Percentiles rank a stretch among this genome's conserved stretches.
Evolutionary conservation across 768 basidiomycete genomes (phyloP).

Genomic region (Dendrothele bispora): DNA sequence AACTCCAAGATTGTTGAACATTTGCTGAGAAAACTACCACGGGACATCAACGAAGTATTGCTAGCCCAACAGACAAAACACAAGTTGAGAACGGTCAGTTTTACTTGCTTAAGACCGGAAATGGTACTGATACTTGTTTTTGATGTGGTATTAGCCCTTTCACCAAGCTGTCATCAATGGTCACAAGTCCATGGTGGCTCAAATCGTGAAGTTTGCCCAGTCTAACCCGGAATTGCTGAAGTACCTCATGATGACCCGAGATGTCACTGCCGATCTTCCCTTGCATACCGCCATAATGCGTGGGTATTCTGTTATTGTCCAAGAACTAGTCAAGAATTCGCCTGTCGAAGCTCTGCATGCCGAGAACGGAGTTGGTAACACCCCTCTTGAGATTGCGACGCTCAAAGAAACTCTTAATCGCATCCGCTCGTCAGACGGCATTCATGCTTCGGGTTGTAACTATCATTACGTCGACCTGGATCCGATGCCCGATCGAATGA

Average conservation of each 20-base stretch:
- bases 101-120: background rate
- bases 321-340: constrained; percentile 35
- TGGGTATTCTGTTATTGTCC: constrained; percentile 33
- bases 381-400: constrained; percentile 36
- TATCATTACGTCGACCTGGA: background rate
- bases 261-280: constrained; percentile 51
- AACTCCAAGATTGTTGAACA: constrained; percentile 36
- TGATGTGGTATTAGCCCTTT: constrained; percentile 48
- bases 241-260: constrained; percentile 40
- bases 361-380: constrained; percentile 53
- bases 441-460: too few species aligned
- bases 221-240: too few species aligned
- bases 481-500: too few species aligned
- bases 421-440: too few species aligned
- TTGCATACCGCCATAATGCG: constrained; percentile 46
- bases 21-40: constrained; percentile 50
- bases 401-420: constrained; percentile 27
- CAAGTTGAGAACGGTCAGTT: constrained; percentile 45
- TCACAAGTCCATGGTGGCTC: constrained; percentile 25
- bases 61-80: constrained; percentile 46
- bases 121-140: too few species aligned
- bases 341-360: constrained; percentile 39
- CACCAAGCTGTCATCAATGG: constrained; percentile 49
- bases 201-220: constrained; percentile 38
- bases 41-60: constrained; percentile 42